Evolutionary conservation across 2,329 filamentous ascomycete genomes (phyloP).

Genomic region (Aspergillus arachidicola): DNA sequence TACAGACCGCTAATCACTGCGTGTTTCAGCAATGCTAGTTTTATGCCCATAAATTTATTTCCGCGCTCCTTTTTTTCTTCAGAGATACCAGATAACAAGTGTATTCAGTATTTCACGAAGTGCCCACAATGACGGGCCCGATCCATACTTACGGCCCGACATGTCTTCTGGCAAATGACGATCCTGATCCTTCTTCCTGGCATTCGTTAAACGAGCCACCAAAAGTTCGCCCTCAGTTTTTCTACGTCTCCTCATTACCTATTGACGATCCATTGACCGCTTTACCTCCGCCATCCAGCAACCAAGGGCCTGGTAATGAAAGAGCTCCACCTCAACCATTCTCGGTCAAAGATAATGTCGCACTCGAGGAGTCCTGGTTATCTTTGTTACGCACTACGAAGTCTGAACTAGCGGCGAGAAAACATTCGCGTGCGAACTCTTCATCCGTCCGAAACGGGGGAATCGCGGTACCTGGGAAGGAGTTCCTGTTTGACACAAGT

Average conservation of each 20-base stretch:
- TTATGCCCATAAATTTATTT: background rate
- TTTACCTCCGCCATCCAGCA: conserved; percentile 56
- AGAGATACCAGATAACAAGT: background rate
- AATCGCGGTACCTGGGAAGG: conserved; percentile 31
- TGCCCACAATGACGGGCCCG: conserved; percentile 40
- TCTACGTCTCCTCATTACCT: conserved; percentile 78
- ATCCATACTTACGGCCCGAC: conserved; percentile 63
- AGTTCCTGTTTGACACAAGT: conserved; percentile 10
- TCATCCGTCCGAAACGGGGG: conserved; percentile 15
- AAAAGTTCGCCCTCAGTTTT: conserved; percentile 70
- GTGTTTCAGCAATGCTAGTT: background rate
- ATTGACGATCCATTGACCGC: conserved; percentile 88
- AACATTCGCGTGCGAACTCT: conserved; percentile 12
- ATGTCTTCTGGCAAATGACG: conserved; percentile 53
- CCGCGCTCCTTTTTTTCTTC: background rate
- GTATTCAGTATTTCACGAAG: background rate
- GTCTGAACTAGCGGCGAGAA: conserved; percentile 10
- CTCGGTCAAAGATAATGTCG: conserved; percentile 74
- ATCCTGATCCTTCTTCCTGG: conserved; percentile 35
- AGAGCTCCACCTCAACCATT: conserved; percentile 74
- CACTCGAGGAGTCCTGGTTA: conserved; percentile 77
- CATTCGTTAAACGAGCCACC: conserved; percentile 55
- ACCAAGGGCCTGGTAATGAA: conserved; percentile 50
- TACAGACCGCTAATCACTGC: background rate
- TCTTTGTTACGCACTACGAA: conserved; percentile 47